These are phyloP conservation scores for Penicillium sp. DNA, from an alignment of 2,329 filamentous ascomycete genomes.

Conservation along the genomic window DNA sequence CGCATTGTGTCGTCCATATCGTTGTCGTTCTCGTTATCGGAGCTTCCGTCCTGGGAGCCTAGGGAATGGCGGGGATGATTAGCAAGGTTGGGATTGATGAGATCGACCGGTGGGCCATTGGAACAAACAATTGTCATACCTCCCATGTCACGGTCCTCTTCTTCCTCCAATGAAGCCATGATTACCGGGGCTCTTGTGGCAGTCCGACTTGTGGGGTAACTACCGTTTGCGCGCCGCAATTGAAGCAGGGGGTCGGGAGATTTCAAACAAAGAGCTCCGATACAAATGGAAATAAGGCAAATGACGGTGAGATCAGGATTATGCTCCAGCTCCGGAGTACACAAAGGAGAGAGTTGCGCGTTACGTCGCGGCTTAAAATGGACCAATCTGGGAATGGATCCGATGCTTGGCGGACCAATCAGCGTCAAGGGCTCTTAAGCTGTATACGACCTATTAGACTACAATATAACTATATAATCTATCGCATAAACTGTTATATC, in stretches of 20 bases:
- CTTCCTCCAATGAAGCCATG: conserved; percentile 40
- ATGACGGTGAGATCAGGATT: not conserved
- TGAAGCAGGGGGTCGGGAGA: not conserved
- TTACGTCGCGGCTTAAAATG: not conserved
- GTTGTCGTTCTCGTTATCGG: conserved; percentile 44
- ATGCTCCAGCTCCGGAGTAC: not conserved
- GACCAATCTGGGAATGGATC: not conserved
- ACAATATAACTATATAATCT: not conserved
- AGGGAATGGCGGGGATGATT: conserved; percentile 2
- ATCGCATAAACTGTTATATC: not conserved
- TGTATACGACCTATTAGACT: not conserved
- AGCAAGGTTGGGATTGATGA: not conserved
- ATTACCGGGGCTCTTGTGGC: not conserved
- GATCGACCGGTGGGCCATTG: conserved; percentile 6
- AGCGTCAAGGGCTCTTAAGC: not conserved
- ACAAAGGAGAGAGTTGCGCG: not conserved
- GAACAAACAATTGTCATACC: conserved; percentile 27
- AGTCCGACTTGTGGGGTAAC: not conserved
- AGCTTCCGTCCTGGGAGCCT: conserved; percentile 52
- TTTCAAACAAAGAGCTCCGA: not conserved
- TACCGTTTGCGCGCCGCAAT: conserved; percentile 1
- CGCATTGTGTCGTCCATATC: conserved; percentile 46
- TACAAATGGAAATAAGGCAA: not conserved
- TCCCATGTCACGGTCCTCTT: conserved; percentile 46
- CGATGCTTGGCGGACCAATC: not conserved